phyloP scores from a whole-genome alignment of 2,329 filamentous ascomycete species.

The Cryphonectria nitschkei region DNA sequence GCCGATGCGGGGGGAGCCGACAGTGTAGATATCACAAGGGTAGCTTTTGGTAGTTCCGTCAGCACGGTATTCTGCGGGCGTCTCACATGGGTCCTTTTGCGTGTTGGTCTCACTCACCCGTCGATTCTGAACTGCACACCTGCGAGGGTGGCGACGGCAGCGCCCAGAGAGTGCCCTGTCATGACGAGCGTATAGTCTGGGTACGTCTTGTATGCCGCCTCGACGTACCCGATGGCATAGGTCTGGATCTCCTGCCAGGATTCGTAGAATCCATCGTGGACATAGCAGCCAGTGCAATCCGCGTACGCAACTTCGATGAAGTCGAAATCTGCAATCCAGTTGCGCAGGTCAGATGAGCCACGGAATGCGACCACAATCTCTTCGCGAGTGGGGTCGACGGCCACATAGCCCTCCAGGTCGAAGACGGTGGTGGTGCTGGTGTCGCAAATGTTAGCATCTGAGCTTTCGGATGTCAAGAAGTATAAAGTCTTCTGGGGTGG shows the following conservation, averaged over 20 bases:
- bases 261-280: slow-evolving; percentile 62
- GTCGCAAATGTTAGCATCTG: not conserved
- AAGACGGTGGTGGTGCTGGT: slow-evolving; percentile 31
- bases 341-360: slow-evolving; percentile 61
- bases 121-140: slow-evolving; percentile 57
- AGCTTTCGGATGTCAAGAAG: not conserved
- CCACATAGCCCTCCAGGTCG: slow-evolving; percentile 53
- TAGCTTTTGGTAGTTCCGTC: slow-evolving; percentile 29
- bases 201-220: slow-evolving; percentile 47
- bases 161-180: slow-evolving; percentile 73
- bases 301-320: slow-evolving; percentile 40
- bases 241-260: slow-evolving; percentile 59
- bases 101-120: slow-evolving; percentile 36
- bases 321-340: slow-evolving; percentile 62
- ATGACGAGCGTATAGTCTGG: slow-evolving; percentile 58
- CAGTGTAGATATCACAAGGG: slow-evolving; percentile 64
- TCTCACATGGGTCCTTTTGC: not conserved
- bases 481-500: not conserved
- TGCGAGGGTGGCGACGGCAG: slow-evolving; percentile 64
- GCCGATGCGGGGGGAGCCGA: slow-evolving; percentile 68
- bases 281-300: slow-evolving; percentile 48
- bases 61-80: not conserved
- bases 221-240: slow-evolving; percentile 48
- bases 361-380: slow-evolving; percentile 65
- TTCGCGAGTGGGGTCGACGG: slow-evolving; percentile 50